Conservation (phyloP, 2,329 filamentous ascomycete species). For the Claviceps quebecensis region DNA sequence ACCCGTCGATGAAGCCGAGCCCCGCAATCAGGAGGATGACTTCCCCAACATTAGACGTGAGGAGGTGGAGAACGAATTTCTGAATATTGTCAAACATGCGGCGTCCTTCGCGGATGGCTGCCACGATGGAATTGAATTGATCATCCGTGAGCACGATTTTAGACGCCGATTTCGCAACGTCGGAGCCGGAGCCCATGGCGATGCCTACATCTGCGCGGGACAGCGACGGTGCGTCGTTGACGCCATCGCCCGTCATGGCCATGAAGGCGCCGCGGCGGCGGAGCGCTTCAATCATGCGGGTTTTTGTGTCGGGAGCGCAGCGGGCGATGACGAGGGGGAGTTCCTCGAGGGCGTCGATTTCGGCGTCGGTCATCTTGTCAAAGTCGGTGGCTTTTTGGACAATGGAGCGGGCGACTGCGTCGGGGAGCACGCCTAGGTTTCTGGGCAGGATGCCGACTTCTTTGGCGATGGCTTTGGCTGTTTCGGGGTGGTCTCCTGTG, state of each 20-base stretch:
- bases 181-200: constrained; percentile 78
- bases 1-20: constrained; percentile 62
- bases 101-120: constrained; percentile 69
- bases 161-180: constrained; percentile 71
- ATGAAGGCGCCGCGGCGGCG: constrained; percentile 63
- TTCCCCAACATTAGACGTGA: constrained; percentile 72
- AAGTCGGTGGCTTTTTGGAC: constrained; percentile 69
- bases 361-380: constrained; percentile 58
- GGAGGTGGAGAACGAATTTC: constrained; percentile 69
- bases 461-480: constrained; percentile 62
- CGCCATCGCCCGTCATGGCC: constrained; percentile 81
- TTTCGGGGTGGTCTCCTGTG: constrained; percentile 69
- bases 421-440: constrained; percentile 44
- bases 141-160: constrained; percentile 78
- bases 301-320: constrained; percentile 75
- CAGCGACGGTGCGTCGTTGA: constrained; percentile 74
- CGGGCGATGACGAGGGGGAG: constrained; percentile 72
- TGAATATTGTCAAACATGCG: constrained; percentile 84
- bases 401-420: constrained; percentile 50
- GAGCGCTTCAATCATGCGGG: constrained; percentile 79
- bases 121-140: constrained; percentile 77
- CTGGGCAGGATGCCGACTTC: constrained; percentile 65
- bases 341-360: constrained; percentile 63
- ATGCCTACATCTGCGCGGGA: constrained; percentile 76
- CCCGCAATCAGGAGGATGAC: constrained; percentile 71